phyloP scores from a whole-genome alignment of 495 filamentous ascomycete species.

The Penicillium ucsense region DNA sequence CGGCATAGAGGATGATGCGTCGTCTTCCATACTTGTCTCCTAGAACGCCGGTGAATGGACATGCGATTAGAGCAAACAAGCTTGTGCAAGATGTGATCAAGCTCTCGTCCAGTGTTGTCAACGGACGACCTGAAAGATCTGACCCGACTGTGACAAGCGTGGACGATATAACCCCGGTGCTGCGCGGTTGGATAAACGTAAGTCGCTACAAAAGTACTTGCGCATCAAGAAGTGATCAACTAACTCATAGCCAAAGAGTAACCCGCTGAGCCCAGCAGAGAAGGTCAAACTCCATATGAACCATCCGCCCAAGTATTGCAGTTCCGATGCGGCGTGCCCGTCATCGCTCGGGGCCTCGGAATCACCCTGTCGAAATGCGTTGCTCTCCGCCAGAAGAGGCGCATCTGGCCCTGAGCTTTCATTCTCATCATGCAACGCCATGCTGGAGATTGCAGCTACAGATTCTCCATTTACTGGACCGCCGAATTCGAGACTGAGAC shows the following conservation, averaged over 20 bases:
- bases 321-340: slow-evolving; percentile 6
- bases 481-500: no score
- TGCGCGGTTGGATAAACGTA: slow-evolving; percentile 21
- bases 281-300: slow-evolving; percentile 71
- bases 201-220: slow-evolving; percentile 7
- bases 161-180: slow-evolving; percentile 85
- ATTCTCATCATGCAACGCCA: slow-evolving; percentile 17
- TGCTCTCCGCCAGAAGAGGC: slow-evolving; percentile 20
- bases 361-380: slow-evolving; percentile 6
- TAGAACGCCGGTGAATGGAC: slow-evolving; percentile 64
- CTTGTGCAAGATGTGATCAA: slow-evolving; percentile 77
- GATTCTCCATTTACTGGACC: background rate
- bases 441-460: slow-evolving; percentile 8
- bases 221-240: slow-evolving; percentile 2
- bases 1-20: slow-evolving; percentile 68
- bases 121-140: slow-evolving; percentile 56
- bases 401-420: slow-evolving; percentile 16
- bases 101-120: slow-evolving; percentile 71
- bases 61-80: slow-evolving; percentile 66
- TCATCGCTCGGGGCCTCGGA: slow-evolving; percentile 2
- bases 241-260: slow-evolving; percentile 80
- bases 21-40: slow-evolving; percentile 70
- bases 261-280: slow-evolving; percentile 72
- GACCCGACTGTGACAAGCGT: slow-evolving; percentile 71
- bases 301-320: slow-evolving; percentile 20